Conservation (phyloP, 78 protist species). For the Chrysochromulina tobinii region DNA sequence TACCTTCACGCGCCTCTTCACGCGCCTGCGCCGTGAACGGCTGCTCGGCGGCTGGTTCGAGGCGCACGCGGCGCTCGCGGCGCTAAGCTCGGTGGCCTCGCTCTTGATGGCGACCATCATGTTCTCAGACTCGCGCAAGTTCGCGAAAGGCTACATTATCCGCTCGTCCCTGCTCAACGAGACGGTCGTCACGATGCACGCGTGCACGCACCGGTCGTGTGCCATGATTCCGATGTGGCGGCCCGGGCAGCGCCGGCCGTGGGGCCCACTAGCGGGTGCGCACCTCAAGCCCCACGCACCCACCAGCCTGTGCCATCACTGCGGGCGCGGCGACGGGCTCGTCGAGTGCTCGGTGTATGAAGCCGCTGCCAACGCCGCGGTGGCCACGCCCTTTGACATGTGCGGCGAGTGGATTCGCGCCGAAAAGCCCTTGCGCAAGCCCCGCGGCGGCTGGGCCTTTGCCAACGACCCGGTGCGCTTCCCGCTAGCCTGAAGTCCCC, state of each 20-base stretch:
- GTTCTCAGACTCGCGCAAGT: not conserved
- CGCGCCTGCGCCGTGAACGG: not conserved
- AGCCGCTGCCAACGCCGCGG: not conserved
- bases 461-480: not conserved
- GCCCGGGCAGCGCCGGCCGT: not conserved
- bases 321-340: not conserved
- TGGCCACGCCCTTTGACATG: not conserved
- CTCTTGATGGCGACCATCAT: not conserved
- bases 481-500: too few relatives aligned
- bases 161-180: not conserved
- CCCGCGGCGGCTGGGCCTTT: not conserved
- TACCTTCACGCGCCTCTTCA: not conserved
- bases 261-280: not conserved
- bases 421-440: not conserved
- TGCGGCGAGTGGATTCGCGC: not conserved
- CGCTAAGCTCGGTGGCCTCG: too few relatives aligned
- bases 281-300: not conserved
- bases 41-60: not conserved
- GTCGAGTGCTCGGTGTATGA: not conserved
- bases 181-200: constrained; percentile 19
- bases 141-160: not conserved
- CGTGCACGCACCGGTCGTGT: not conserved
- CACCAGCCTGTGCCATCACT: not conserved
- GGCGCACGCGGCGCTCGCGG: not conserved
- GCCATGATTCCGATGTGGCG: not conserved